Conservation (phyloP, 345 rosid species). For the Aegle marmelos region DNA sequence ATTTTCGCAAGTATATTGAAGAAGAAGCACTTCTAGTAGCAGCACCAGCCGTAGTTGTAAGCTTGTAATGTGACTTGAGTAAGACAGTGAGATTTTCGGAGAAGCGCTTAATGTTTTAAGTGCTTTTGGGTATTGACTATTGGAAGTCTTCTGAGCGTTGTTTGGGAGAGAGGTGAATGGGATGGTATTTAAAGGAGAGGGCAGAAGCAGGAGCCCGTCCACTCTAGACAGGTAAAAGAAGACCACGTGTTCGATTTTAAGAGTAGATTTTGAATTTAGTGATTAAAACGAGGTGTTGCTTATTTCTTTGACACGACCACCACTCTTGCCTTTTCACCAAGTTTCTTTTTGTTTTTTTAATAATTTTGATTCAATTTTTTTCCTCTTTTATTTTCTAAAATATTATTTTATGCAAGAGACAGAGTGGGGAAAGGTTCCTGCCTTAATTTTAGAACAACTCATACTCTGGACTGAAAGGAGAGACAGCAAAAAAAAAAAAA, state of each 20-base stretch:
- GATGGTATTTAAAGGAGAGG: constrained; percentile 19
- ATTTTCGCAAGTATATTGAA: not conserved
- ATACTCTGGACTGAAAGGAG: not conserved
- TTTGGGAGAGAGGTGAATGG: not conserved
- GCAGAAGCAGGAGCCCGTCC: constrained; percentile 7
- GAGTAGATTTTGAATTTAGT: not conserved
- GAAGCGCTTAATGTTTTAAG: not conserved
- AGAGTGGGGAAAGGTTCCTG: not conserved
- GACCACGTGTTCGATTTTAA: constrained; percentile 32
- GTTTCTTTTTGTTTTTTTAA: too few species aligned
- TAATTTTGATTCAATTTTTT: not conserved
- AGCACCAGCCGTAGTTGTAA: not conserved
- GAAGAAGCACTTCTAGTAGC: not conserved
- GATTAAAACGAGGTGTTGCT: not conserved
- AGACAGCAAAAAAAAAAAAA: too few species aligned
- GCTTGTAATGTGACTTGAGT: not conserved
- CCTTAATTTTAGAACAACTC: not conserved
- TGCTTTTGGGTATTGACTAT: not conserved
- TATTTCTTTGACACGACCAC: constrained; percentile 17
- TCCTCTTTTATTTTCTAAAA: too few species aligned
- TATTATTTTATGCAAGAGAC: too few species aligned
- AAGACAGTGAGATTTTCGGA: not conserved
- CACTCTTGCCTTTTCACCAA: not conserved
- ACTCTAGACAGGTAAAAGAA: not conserved
- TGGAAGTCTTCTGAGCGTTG: not conserved